phyloP scores from a whole-genome alignment of 768 basidiomycete genomes.

The Asterophora lycoperdoides region DNA sequence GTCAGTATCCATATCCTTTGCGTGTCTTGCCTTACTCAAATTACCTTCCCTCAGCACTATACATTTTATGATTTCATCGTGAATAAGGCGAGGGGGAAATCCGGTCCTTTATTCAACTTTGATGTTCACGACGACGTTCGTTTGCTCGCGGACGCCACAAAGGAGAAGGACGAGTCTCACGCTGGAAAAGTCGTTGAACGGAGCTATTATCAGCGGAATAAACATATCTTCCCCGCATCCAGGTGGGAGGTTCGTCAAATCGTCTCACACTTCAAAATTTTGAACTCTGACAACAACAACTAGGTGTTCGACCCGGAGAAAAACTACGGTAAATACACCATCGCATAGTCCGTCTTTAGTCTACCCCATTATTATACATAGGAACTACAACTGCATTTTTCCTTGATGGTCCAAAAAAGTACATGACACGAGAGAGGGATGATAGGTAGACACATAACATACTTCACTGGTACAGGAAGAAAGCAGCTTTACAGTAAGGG shows the following conservation, averaged over 20 bases:
- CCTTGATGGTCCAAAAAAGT: not conserved
- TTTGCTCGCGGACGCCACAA: slow-evolving; percentile 87
- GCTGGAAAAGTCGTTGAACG: slow-evolving; percentile 98
- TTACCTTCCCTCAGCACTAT: slow-evolving; percentile 63
- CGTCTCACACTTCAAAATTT: not conserved
- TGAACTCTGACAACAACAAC: not conserved
- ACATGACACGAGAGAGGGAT: too few relatives aligned
- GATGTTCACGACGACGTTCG: slow-evolving; percentile 99
- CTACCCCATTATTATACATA: too few relatives aligned
- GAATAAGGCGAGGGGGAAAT: slow-evolving; percentile 98
- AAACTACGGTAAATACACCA: slow-evolving; percentile 89
- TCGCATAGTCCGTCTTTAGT: slow-evolving; percentile 32
- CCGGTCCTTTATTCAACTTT: slow-evolving; percentile 96
- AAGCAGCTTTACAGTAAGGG: too few relatives aligned
- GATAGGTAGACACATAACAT: too few relatives aligned
- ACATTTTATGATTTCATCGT: slow-evolving; percentile 99
- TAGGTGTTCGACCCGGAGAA: slow-evolving; percentile 94
- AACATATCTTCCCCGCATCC: slow-evolving; percentile 96
- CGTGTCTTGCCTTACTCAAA: slow-evolving; percentile 5
- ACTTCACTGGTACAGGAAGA: too few relatives aligned
- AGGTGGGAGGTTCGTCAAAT: slow-evolving; percentile 81
- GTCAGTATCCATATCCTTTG: slow-evolving; percentile 39
- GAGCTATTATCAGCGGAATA: slow-evolving; percentile 92
- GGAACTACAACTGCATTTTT: not conserved
- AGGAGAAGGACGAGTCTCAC: slow-evolving; percentile 97